A percentile compares a stretch with the other conserved stretches of the same genome.
Conservation (phyloP, 2,329 filamentous ascomycete genomes). For the Sporothrix brunneoviolacea region DNA sequence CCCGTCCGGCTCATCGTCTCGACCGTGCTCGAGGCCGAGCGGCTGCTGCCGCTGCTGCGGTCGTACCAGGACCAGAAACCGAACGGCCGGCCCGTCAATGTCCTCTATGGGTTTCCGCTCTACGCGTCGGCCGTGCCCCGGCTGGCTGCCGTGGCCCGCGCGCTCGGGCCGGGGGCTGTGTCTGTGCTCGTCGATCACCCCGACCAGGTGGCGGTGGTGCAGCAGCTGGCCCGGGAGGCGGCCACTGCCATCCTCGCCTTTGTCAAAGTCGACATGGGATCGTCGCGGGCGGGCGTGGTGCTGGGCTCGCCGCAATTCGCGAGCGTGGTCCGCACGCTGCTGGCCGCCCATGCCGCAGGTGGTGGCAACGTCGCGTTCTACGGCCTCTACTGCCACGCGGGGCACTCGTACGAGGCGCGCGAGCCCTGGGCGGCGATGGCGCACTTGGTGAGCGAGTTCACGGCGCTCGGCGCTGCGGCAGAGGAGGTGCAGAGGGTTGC, state of each 20-base stretch:
- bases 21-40: slow-evolving; percentile 67
- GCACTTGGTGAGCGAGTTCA: slow-evolving; percentile 54
- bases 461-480: slow-evolving; percentile 42
- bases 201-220: slow-evolving; percentile 46
- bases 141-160: slow-evolving; percentile 48
- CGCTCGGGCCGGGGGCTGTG: slow-evolving; percentile 50
- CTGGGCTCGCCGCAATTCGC: slow-evolving; percentile 41
- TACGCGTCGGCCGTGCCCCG: slow-evolving; percentile 54
- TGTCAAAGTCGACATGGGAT: slow-evolving; percentile 70
- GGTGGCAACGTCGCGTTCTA: slow-evolving; percentile 37
- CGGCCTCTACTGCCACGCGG: slow-evolving; percentile 68
- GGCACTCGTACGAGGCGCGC: slow-evolving; percentile 60
- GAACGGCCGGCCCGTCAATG: slow-evolving; percentile 50
- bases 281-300: slow-evolving; percentile 61
- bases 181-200: slow-evolving; percentile 65
- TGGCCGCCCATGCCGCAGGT: slow-evolving; percentile 32
- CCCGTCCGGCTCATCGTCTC: slow-evolving; percentile 62
- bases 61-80: slow-evolving; percentile 40
- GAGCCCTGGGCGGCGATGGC: slow-evolving; percentile 49
- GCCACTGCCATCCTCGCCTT: slow-evolving; percentile 46
- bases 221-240: slow-evolving; percentile 1
- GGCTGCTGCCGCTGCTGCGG: slow-evolving; percentile 52
- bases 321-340: slow-evolving; percentile 38
- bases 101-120: slow-evolving; percentile 67
- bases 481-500: slow-evolving; percentile 9